Percentiles rank a stretch among this genome's conserved stretches.
phyloP scores from a whole-genome alignment of 768 basidiomycete genomes.

The Pleurotus sapidus region DNA sequence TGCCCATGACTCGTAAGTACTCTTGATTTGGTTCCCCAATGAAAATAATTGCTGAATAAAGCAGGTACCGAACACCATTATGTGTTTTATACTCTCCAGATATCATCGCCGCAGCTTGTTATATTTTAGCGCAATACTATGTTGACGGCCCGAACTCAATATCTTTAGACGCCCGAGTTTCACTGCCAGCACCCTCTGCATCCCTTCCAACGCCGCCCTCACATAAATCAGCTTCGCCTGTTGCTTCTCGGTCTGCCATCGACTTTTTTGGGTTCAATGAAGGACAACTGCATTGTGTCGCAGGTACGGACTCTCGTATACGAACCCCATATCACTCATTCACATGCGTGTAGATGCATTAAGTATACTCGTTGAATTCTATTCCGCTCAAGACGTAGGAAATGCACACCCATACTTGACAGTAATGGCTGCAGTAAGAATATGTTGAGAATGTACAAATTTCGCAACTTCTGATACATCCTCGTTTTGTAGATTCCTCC shows the following conservation, averaged over 20 bases:
- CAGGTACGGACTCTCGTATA: constrained; percentile 41
- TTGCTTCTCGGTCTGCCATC: constrained; percentile 63
- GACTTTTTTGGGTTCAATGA: constrained; percentile 66
- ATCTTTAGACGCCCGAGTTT: constrained; percentile 73
- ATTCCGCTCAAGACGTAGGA: constrained; percentile 56
- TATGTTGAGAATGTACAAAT: background rate
- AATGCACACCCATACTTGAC: constrained; percentile 46
- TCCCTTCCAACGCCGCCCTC: constrained; percentile 82
- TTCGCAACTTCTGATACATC: background rate
- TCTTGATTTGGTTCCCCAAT: constrained; percentile 3
- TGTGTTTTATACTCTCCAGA: constrained; percentile 69
- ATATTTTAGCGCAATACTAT: constrained; percentile 70
- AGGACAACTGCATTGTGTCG: constrained; percentile 51
- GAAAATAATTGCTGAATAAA: constrained; percentile 9
- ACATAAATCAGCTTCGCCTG: constrained; percentile 70
- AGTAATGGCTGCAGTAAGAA: constrained; percentile 49
- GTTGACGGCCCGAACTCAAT: constrained; percentile 71
- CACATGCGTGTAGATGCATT: constrained; percentile 48
- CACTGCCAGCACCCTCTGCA: constrained; percentile 65
- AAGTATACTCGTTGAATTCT: constrained; percentile 70
- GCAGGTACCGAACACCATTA: constrained; percentile 76
- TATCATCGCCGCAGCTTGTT: constrained; percentile 76
- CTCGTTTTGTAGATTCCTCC: constrained; percentile 40
- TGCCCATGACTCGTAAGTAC: constrained; percentile 79
- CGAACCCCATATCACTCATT: background rate